Conservation (phyloP, 441 rosid genomes). For the Euphorbia schlechtendalii region DNA sequence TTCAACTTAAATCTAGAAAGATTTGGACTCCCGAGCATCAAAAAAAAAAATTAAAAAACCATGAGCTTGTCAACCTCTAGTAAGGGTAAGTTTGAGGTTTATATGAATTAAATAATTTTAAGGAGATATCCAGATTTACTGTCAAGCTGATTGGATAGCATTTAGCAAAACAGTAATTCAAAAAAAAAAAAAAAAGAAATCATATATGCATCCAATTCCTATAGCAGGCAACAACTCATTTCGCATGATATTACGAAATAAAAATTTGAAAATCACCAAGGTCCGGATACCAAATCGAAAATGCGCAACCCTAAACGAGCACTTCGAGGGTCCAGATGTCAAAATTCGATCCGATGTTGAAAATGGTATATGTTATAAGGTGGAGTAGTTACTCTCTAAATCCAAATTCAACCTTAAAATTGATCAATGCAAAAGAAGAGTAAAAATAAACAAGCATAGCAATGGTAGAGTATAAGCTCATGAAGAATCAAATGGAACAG, state of each 20-base stretch:
- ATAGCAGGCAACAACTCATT: neutral
- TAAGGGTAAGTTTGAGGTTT: no score
- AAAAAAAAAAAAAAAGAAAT: neutral
- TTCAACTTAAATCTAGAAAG: neutral
- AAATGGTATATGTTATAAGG: no score
- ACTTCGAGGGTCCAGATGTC: neutral
- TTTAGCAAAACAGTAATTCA: neutral
- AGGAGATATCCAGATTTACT: no score
- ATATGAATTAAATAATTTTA: no score
- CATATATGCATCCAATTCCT: neutral
- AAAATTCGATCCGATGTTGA: neutral
- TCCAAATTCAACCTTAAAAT: neutral
- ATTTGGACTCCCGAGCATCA: neutral
- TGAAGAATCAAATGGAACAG: neutral
- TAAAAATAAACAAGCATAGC: neutral
- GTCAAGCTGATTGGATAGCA: neutral
- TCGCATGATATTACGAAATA: neutral
- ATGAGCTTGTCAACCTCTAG: neutral
- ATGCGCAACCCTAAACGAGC: neutral
- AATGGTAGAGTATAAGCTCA: neutral
- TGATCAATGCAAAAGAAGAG: no score
- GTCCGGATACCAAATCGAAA: no score
- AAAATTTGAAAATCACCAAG: neutral
- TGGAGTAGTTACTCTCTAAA: neutral
- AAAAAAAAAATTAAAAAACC: neutral